Base-by-base conservation (phyloP, 1,284 basidiomycete genomes). In the Cryptococcus hybrid region DNA sequence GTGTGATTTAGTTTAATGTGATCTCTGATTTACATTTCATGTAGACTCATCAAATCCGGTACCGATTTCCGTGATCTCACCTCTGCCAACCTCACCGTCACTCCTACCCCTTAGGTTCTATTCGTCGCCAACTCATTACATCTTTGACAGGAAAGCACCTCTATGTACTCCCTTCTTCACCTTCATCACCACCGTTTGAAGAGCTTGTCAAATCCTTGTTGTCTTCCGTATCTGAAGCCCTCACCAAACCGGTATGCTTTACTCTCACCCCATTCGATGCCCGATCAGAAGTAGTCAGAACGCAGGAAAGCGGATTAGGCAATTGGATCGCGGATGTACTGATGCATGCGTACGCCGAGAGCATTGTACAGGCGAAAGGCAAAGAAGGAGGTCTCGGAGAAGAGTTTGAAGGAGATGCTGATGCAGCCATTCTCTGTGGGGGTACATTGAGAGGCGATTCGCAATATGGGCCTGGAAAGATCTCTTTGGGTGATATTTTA, bases 1-100 rank as follows among this genome's bases (percentile, higher is more conserved):
- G 81, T 63, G 5, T 39, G 4, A 2, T 54, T 24, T 7, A 3
- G 35, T 6, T 18, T 7, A 12, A 18, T 7, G 3, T 30, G 46
- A 13, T 43, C 45, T 18, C 13, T 7, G 44, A n/a, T 54, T 55
- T 30, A 52, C 35, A 43, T 1, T 9, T 18, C 13, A 11, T 11
- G n/a, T 51, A 69, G 71, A 7, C 62, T 93, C n/a, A 76, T 78
- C 64, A 96, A 96, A 75, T 91, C 88, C 62, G 92, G 92, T 5
- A 90, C 88, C 5, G 92, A 96, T 76, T 96, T 96, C 74, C 84
- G 89, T 38, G 91, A 95, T 62, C 78, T 95, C 34, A 90, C 89
- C 51, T 87, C 89, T 60, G 79, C 92, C 45, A 80, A 75, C 0
- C 76, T 95, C 15, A 84, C 85, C 56, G 78, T 95, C 3, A 80